A percentile compares a stretch with the other conserved stretches of the same genome.
phyloP scores from a whole-genome alignment of 2,329 filamentous ascomycete genomes.

The Ceratocystis papillata region DNA sequence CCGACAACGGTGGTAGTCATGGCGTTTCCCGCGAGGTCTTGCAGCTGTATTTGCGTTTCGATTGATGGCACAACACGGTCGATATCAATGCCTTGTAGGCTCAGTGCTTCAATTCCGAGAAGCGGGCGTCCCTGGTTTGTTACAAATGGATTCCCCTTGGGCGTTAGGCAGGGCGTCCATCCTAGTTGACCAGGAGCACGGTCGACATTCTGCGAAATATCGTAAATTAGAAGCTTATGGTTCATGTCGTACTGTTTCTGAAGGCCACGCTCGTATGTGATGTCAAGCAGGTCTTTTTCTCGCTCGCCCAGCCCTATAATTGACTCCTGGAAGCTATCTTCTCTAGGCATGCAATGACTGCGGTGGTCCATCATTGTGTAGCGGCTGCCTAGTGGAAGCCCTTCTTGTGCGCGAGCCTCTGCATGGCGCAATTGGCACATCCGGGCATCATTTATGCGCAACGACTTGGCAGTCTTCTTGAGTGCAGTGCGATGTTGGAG shows the following conservation, averaged over 20 bases:
- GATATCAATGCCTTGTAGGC: slow-evolving; percentile 58
- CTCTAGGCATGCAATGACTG: slow-evolving; percentile 40
- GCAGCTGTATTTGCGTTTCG: slow-evolving; percentile 51
- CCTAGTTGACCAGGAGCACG: slow-evolving; percentile 45
- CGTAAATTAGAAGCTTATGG: slow-evolving; percentile 41
- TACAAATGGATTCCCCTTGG: slow-evolving; percentile 49
- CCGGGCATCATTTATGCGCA: slow-evolving; percentile 39
- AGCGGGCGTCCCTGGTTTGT: slow-evolving; percentile 51
- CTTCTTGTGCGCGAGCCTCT: slow-evolving; percentile 39
- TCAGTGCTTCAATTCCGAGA: slow-evolving; percentile 51
- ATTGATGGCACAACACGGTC: slow-evolving; percentile 51
- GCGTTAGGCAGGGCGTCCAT: slow-evolving; percentile 57
- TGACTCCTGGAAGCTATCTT: slow-evolving; percentile 45
- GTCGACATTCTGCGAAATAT: slow-evolving; percentile 65
- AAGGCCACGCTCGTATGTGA: slow-evolving; percentile 40
- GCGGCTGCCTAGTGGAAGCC: slow-evolving; percentile 41
- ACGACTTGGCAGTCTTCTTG: slow-evolving; percentile 29
- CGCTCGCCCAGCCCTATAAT: slow-evolving; percentile 44
- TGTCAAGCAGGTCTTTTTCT: slow-evolving; percentile 57
- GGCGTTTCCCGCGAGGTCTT: slow-evolving; percentile 66
- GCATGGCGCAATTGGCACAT: slow-evolving; percentile 51
- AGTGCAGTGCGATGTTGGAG: slow-evolving; percentile 41
- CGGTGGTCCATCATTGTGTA: slow-evolving; percentile 50
- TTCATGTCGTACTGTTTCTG: slow-evolving; percentile 39
- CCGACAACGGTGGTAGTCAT: slow-evolving; percentile 68